Percentiles rank a stretch among this genome's conserved stretches.
Conservation (phyloP, 345 rosid genomes). For the Acer yangbiense region DNA sequence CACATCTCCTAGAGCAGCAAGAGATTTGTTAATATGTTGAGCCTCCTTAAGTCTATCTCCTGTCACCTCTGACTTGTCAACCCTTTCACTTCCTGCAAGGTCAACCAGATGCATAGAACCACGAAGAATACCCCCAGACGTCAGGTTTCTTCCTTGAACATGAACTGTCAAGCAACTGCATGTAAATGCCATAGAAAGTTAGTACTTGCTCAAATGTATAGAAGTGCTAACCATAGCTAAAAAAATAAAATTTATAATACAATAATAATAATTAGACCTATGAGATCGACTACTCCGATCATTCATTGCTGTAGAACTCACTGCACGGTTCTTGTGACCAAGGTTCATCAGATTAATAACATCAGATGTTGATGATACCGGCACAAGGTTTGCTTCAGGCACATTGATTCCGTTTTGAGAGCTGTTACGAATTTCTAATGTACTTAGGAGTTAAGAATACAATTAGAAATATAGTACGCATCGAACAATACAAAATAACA, state of each 20-base stretch:
- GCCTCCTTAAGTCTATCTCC: slow-evolving; percentile 97
- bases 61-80: slow-evolving; percentile 89
- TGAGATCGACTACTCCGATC: slow-evolving; percentile 98
- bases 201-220: slow-evolving; percentile 10
- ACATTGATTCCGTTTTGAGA: slow-evolving; percentile 85
- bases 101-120: slow-evolving; percentile 98
- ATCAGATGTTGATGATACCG: slow-evolving; percentile 76
- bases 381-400: slow-evolving; percentile 86
- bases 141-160: slow-evolving; percentile 82
- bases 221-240: not conserved
- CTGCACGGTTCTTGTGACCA: slow-evolving; percentile 84
- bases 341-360: slow-evolving; percentile 84
- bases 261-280: slow-evolving; percentile 46
- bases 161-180: slow-evolving; percentile 94
- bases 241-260: not conserved
- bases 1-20: slow-evolving; percentile 93
- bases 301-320: slow-evolving; percentile 86
- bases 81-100: slow-evolving; percentile 96
- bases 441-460: slow-evolving; percentile 48
- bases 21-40: slow-evolving; percentile 85
- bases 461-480: not conserved
- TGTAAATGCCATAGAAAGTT: slow-evolving; percentile 21
- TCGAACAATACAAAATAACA: slow-evolving; percentile 13
- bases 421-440: slow-evolving; percentile 90
- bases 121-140: slow-evolving; percentile 65